Percentiles rank a stretch among this genome's conserved stretches.
phyloP scores from a whole-genome alignment of 768 basidiomycete genomes.

The Coprinellus aureogranulatus region DNA sequence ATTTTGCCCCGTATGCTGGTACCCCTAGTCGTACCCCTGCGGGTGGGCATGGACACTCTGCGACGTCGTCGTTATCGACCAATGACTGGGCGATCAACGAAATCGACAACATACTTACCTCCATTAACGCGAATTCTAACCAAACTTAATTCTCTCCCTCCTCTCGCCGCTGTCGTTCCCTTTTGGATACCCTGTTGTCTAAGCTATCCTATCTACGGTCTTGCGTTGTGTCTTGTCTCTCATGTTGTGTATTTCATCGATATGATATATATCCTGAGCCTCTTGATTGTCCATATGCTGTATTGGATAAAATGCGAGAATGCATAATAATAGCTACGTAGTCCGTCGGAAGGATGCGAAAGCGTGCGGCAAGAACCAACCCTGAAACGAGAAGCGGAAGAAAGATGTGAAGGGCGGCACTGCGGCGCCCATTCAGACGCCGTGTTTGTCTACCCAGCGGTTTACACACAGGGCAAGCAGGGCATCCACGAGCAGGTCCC shows the following conservation, averaged over 20 bases:
- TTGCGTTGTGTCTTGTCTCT: constrained; percentile 16
- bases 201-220: constrained; percentile 13
- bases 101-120: constrained; percentile 67
- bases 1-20: constrained; percentile 48
- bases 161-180: constrained; percentile 15
- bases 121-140: constrained; percentile 28
- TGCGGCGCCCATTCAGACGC: constrained; percentile 34
- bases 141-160: constrained; percentile 18
- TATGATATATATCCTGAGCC: constrained; percentile 2
- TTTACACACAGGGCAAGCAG: constrained; percentile 69
- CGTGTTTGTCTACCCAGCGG: constrained; percentile 68
- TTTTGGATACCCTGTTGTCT: background rate
- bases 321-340: constrained; percentile 2
- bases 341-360: background rate
- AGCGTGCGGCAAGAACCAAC: constrained; percentile 10
- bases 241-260: background rate
- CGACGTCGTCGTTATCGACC: constrained; percentile 64
- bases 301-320: constrained; percentile 3
- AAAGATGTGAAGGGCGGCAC: constrained; percentile 10
- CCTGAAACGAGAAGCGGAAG: constrained; percentile 3
- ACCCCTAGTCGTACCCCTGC: constrained; percentile 12
- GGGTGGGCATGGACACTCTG: constrained; percentile 46
- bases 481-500: constrained; percentile 58
- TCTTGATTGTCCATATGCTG: constrained; percentile 11
- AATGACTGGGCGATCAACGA: constrained; percentile 77